Conservation (phyloP, 306 rosid genomes). For the Leucaena leucocephala region DNA sequence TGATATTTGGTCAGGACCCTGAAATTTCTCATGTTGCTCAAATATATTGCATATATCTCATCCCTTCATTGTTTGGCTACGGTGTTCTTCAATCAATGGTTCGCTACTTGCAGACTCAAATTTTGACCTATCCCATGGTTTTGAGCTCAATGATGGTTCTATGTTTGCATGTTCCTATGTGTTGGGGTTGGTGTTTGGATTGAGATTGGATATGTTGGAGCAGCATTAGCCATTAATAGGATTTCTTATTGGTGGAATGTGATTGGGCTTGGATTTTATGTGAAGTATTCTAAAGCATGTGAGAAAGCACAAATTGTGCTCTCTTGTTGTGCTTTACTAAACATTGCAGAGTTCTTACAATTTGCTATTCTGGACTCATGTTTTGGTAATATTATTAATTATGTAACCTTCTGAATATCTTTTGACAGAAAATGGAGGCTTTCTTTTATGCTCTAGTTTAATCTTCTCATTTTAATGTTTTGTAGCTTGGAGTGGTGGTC, state of each 20-base stretch:
- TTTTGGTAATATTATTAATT: constrained; percentile 41
- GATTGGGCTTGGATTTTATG: constrained; percentile 49
- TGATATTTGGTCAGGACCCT: constrained; percentile 59
- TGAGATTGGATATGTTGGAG: constrained; percentile 49
- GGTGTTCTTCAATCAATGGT: constrained; percentile 56
- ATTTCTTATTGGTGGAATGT: constrained; percentile 67
- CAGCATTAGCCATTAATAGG: constrained; percentile 61
- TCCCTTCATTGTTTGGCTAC: constrained; percentile 58
- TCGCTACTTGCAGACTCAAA: constrained; percentile 58
- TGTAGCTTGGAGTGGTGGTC: constrained; percentile 74
- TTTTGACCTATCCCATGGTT: constrained; percentile 60
- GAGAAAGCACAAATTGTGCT: constrained; percentile 51
- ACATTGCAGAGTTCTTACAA: constrained; percentile 45
- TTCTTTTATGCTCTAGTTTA: not conserved
- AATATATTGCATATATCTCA: constrained; percentile 46
- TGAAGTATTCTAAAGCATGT: constrained; percentile 53
- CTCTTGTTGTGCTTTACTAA: constrained; percentile 37
- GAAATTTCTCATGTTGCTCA: constrained; percentile 47
- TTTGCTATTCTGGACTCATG: constrained; percentile 49
- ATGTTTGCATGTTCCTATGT: constrained; percentile 53
- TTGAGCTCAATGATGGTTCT: constrained; percentile 48
- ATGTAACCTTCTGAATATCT: no score
- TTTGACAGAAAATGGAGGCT: not conserved
- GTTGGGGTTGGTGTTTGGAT: constrained; percentile 59
- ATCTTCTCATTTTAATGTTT: constrained; percentile 10